Base-by-base conservation (phyloP, 768 basidiomycete genomes). In the Trametes cinnabarina region DNA sequence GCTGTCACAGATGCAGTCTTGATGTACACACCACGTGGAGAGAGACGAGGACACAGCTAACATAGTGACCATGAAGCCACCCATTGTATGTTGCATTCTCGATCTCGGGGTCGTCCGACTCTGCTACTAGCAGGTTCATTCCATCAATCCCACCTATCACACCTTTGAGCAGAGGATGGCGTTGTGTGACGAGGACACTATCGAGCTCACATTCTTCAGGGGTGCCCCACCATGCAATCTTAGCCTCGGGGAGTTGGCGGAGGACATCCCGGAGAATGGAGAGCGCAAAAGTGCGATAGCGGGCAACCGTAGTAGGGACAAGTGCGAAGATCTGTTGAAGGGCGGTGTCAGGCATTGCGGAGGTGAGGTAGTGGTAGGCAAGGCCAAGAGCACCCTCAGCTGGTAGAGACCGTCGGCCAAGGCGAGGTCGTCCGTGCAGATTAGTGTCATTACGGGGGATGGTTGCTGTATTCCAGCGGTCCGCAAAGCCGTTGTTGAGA, bases 61-160 rank as follows among this genome's bases (percentile, higher is more conserved):
- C 61, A 58, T 68, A 78, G 57, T 80, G 78, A 3, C 71, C 71
- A 25, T 69, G 68, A 0, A 74, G 47, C 79, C 77, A 82, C 0
- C 76, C 73, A 68, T 79, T 79, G 59, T 72, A 80, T 10, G 75
- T 79, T 7, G 73, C 70, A 65, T 82, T 82, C 62, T 80, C 76
- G 23, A 79, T 68, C 2, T 76, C 73, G 1, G 63, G 56, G 65
- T 81, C 74, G 35, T 68, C 64, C 0, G 74, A 74, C 8, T 68
- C 69, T 54, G 77, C 69, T 0, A 72, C 69, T 2, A 69, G 65
- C 17, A 80, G 63, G 46, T 74, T 76, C 0, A 78, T 59, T 0
- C 79, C 76, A 71, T 79, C 75, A 12, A 80, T 74, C 19, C 66
- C 71, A 4, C 68, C 74, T 66, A 79, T 79, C 6, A 74, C 76